Evolutionary conservation across 805 yeast species (phyloP).

Genomic region (Candida piceae): DNA sequence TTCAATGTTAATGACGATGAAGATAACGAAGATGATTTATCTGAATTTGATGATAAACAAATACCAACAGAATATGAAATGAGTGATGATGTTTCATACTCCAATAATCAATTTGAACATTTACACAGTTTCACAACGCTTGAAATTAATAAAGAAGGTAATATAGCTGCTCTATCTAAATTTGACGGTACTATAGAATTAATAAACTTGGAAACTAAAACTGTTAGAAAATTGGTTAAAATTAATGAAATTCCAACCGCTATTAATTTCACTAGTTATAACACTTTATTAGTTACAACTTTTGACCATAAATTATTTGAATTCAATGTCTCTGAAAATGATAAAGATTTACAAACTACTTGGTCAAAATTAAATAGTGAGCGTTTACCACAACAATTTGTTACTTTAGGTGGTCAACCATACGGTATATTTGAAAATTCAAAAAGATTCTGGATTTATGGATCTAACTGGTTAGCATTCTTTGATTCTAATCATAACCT

Average conservation of each 20-base stretch:
- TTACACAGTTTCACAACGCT: slow-evolving; percentile 48
- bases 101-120: slow-evolving; percentile 23
- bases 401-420: slow-evolving; percentile 57
- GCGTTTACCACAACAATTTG: slow-evolving; percentile 61
- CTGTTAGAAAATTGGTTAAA: slow-evolving; percentile 45
- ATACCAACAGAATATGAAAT: slow-evolving; percentile 28
- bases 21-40: slow-evolving; percentile 27
- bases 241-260: slow-evolving; percentile 58
- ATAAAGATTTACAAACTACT: slow-evolving; percentile 43
- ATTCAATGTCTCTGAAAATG: slow-evolving; percentile 37
- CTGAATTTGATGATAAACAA: slow-evolving; percentile 39
- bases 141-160: slow-evolving; percentile 40
- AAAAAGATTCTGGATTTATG: slow-evolving; percentile 75
- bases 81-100: slow-evolving; percentile 7
- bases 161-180: slow-evolving; percentile 52
- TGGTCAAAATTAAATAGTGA: slow-evolving; percentile 84
- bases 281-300: slow-evolving; percentile 57
- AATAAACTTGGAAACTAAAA: slow-evolving; percentile 27
- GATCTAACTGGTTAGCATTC: slow-evolving; percentile 74
- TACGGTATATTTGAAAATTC: slow-evolving; percentile 56
- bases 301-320: slow-evolving; percentile 75
- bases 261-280: slow-evolving; percentile 44
- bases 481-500: slow-evolving; percentile 60
- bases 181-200: slow-evolving; percentile 63
- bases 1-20: slow-evolving; percentile 37